A percentile compares a stretch with the other conserved stretches of the same genome.
Evolutionary conservation across 345 rosid species (phyloP).

Genomic region (Camelina neglecta): DNA sequence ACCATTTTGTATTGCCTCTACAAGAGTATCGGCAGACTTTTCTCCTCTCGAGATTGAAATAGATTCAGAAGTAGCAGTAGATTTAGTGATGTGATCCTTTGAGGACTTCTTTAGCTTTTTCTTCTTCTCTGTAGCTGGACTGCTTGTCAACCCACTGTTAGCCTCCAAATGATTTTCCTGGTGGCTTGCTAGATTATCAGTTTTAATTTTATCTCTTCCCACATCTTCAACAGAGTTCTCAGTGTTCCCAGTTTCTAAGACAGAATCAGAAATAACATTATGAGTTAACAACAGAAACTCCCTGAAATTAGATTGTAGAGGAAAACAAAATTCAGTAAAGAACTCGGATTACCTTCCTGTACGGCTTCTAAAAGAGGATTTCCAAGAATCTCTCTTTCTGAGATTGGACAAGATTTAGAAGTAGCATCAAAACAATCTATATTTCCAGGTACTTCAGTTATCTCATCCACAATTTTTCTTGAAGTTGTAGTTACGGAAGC

Average conservation of each 20-base stretch:
- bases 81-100: constrained; percentile 1
- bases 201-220: not conserved
- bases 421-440: constrained; percentile 1
- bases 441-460: not conserved
- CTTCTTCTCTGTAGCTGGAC: constrained; percentile 14
- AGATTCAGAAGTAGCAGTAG: constrained; percentile 13
- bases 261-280: constrained; percentile 17
- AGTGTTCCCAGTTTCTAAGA: constrained; percentile 23
- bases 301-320: not conserved
- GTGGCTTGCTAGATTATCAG: not conserved
- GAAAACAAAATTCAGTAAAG: not conserved
- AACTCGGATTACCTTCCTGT: constrained; percentile 4
- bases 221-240: constrained; percentile 9
- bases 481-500: not conserved
- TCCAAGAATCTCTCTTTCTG: not conserved
- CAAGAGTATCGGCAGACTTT: not conserved
- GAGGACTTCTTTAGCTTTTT: constrained; percentile 26
- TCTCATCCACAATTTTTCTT: constrained; percentile 3
- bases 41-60: not conserved
- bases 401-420: constrained; percentile 1
- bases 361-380: constrained; percentile 1
- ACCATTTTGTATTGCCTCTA: constrained; percentile 32
- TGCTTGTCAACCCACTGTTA: constrained; percentile 15
- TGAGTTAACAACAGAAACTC: not conserved
- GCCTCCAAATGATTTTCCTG: not conserved